Conservation (phyloP, 495 filamentous ascomycete species). For the Podospora pseudopauciseta region DNA sequence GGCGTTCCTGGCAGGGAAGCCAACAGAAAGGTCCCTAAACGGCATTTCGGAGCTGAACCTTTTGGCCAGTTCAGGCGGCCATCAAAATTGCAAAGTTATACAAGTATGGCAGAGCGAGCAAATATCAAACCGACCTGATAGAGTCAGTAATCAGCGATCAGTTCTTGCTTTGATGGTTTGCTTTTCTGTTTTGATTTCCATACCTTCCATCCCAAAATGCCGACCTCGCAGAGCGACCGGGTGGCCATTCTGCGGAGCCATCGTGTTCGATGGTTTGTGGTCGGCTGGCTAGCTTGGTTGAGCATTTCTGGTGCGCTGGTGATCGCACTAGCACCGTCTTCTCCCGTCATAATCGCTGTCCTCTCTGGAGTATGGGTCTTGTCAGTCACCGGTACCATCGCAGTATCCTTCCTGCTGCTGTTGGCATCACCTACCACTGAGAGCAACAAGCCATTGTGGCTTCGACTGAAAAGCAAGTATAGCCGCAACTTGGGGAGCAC, state of each 20-base stretch:
- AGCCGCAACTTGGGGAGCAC: slow-evolving; percentile 12
- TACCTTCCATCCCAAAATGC: background rate
- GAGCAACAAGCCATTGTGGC: background rate
- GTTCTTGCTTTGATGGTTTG: background rate
- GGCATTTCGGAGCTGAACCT: background rate
- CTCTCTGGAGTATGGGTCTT: background rate
- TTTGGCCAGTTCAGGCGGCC: background rate
- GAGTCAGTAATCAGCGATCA: background rate
- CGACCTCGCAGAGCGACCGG: background rate
- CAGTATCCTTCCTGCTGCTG: background rate
- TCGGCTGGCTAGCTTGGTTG: background rate
- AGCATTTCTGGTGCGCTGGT: background rate
- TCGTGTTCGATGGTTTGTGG: background rate
- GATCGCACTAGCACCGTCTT: background rate
- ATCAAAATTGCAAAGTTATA: background rate
- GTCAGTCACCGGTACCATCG: background rate
- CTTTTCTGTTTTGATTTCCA: background rate
- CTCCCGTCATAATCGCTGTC: background rate
- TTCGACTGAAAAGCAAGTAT: background rate
- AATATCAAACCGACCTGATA: background rate
- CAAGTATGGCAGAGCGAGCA: background rate
- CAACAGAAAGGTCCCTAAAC: background rate
- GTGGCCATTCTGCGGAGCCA: background rate
- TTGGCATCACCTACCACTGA: background rate
- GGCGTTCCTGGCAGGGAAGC: background rate